Conservation (phyloP, 176 grass and related monocot genomes). For the Thalia dealbata region DNA sequence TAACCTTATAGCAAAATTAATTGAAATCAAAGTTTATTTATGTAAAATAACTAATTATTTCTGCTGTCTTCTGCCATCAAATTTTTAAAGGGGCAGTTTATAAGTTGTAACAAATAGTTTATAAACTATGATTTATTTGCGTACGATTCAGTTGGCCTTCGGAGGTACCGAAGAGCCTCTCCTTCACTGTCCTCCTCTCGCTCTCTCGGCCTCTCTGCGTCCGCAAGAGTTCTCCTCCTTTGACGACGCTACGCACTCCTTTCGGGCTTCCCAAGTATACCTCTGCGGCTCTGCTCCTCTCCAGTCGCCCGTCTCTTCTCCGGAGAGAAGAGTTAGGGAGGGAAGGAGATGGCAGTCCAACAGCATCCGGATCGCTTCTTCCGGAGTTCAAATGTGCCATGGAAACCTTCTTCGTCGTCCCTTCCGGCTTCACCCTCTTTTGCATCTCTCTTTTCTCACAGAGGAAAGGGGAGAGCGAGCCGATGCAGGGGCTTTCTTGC, state of each 20-base stretch:
- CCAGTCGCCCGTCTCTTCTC: neutral
- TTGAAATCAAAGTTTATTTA: too few relatives aligned
- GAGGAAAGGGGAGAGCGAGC: neutral
- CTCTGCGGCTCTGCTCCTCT: too few relatives aligned
- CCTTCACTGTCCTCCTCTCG: neutral
- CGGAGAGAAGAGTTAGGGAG: neutral
- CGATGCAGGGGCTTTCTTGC: neutral
- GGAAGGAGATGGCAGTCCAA: constrained; percentile 25
- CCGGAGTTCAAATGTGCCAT: constrained; percentile 14
- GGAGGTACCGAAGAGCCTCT: neutral
- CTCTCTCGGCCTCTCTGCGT: neutral
- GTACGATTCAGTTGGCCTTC: neutral
- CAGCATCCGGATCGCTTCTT: constrained; percentile 36
- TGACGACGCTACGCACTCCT: neutral
- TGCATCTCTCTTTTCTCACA: constrained; percentile 5
- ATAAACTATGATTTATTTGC: neutral
- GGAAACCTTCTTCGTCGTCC: constrained; percentile 26
- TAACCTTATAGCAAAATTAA: too few relatives aligned
- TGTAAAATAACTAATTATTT: too few relatives aligned
- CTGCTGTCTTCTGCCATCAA: too few relatives aligned
- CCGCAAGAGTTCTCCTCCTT: neutral
- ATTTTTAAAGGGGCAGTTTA: too few relatives aligned
- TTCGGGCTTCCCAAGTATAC: neutral
- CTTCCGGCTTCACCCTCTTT: constrained; percentile 14
- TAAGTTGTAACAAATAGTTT: too few relatives aligned